A percentile compares a stretch with the other conserved stretches of the same genome.
phyloP scores from a whole-genome alignment of 2,329 filamentous ascomycete genomes.

The Cladosporium oxysporum region DNA sequence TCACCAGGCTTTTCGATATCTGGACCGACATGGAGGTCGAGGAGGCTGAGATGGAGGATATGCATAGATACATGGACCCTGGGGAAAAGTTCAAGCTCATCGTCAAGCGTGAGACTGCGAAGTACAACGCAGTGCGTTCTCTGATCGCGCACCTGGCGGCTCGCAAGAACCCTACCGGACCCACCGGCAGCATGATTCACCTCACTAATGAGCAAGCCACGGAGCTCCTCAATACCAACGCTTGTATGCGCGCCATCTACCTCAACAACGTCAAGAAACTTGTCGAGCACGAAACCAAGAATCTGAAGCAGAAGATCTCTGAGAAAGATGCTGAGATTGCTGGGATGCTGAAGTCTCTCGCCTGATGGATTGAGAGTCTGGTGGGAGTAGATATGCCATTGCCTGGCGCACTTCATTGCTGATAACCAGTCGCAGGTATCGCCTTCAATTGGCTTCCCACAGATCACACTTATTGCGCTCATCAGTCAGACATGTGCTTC shows the following conservation, averaged over 20 bases:
- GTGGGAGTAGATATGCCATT: too few relatives aligned
- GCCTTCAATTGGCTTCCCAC: too few relatives aligned
- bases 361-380: too few relatives aligned
- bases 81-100: too few relatives aligned
- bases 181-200: not conserved
- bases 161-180: not conserved
- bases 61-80: too few relatives aligned
- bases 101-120: not conserved
- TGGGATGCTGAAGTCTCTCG: too few relatives aligned
- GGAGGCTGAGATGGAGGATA: not conserved
- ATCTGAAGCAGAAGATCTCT: conserved; percentile 30
- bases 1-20: not conserved
- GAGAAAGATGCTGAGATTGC: too few relatives aligned
- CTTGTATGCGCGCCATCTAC: conserved; percentile 52
- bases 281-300: conserved; percentile 44
- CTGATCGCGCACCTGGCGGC: not conserved
- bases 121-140: not conserved
- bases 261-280: conserved; percentile 59
- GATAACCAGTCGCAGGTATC: too few relatives aligned
- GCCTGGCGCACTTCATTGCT: too few relatives aligned
- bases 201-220: conserved; percentile 53
- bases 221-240: conserved; percentile 53
- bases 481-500: too few relatives aligned
- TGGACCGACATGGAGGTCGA: not conserved
- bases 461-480: too few relatives aligned